A percentile compares a stretch with the other conserved stretches of the same genome.
Evolutionary conservation across 2,329 filamentous ascomycete species (phyloP).

Genomic region (Phaeophleospora eucalypticola): DNA sequence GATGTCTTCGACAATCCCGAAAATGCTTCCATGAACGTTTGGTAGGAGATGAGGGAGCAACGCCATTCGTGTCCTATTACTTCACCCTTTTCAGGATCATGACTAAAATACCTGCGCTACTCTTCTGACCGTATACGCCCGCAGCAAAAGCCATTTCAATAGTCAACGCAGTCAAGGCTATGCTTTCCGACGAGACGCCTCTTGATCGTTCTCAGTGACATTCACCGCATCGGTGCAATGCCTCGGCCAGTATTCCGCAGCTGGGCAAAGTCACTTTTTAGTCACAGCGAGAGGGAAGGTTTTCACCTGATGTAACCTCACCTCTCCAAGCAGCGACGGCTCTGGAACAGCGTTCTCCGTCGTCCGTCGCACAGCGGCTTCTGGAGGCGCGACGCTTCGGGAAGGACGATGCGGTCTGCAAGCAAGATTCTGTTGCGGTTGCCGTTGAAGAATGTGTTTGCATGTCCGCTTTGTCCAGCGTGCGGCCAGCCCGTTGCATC

Average conservation of each 20-base stretch:
- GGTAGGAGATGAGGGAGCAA: constrained; percentile 4
- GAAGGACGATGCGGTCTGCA: constrained; percentile 4
- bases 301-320: constrained; percentile 8
- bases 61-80: background rate
- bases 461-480: background rate
- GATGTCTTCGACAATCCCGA: background rate
- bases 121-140: too few relatives aligned
- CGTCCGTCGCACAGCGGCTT: background rate
- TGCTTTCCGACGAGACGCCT: too few relatives aligned
- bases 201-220: background rate
- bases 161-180: too few relatives aligned
- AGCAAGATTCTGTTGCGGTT: background rate
- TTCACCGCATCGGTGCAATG: background rate
- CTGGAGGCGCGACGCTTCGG: background rate
- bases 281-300: background rate
- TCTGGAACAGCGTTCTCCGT: too few relatives aligned
- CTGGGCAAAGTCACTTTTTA: background rate
- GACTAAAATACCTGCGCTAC: constrained; percentile 3
- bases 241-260: background rate
- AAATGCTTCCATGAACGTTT: too few relatives aligned
- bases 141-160: background rate
- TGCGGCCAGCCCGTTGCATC: background rate
- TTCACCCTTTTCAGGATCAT: constrained; percentile 1
- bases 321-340: background rate
- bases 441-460: background rate